phyloP scores from a whole-genome alignment of 306 rosid species.

The cucumber (Cucumis sativus) region Cucumber_9930_V3 NC_026655.2:3580501-3581000 shows the following conservation, averaged over 20 bases:
- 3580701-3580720: too few species aligned
- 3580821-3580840: neutral
- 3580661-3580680: too few species aligned
- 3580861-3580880: neutral
- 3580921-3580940: neutral
- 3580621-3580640: neutral
- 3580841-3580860: slow-evolving; percentile 6
- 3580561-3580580: too few species aligned
- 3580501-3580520: slow-evolving; percentile 87
- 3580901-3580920: neutral
- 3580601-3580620: too few species aligned
- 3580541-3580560: too few species aligned
- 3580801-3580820: neutral
- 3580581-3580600: too few species aligned
- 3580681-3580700: too few species aligned
- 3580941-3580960: neutral
- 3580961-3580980: neutral
- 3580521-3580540: slow-evolving; percentile 6
- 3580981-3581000: neutral
- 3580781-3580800: neutral
- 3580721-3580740: neutral
- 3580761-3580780: neutral
- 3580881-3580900: slow-evolving; percentile 2
- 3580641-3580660: neutral
- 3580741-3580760: neutral